Conservation (phyloP, 2,329 filamentous ascomycete genomes). For the Verticillium klebahnii region DNA sequence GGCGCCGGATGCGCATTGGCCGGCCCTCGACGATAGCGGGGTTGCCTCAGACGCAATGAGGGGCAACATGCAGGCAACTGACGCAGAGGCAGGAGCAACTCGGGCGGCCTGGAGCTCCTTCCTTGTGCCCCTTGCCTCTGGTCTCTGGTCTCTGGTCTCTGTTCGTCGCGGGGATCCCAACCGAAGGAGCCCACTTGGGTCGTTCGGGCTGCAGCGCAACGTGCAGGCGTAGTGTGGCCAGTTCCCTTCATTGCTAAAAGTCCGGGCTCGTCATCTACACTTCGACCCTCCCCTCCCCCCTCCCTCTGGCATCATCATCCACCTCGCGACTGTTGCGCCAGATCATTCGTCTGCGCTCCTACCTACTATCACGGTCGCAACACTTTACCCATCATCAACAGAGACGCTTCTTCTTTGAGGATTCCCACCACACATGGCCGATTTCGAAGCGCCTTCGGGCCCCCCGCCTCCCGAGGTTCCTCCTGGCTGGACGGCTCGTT, state of each 20-base stretch:
- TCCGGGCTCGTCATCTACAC: background rate
- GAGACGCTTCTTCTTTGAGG: background rate
- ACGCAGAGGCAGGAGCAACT: background rate
- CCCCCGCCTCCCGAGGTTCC: slow-evolving; percentile 56
- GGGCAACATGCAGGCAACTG: background rate
- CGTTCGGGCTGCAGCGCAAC: background rate
- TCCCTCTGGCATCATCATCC: background rate
- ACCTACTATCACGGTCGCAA: background rate
- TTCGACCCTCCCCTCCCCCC: background rate
- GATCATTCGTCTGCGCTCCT: background rate
- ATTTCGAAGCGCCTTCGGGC: slow-evolving; percentile 48
- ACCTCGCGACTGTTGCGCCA: background rate
- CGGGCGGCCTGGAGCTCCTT: background rate
- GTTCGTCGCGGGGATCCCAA: background rate
- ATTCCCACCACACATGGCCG: slow-evolving; percentile 36
- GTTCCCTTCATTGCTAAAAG: background rate
- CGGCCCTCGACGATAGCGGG: background rate
- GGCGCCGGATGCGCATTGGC: background rate
- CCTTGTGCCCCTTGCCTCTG: background rate
- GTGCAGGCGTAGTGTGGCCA: background rate
- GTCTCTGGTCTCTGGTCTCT: background rate
- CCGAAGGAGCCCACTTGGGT: background rate
- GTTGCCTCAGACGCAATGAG: background rate
- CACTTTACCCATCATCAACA: background rate
- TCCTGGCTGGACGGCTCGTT: slow-evolving; percentile 75